A percentile compares a stretch with the other conserved stretches of the same genome.
Evolutionary conservation across 2,329 filamentous ascomycete genomes (phyloP).

Genomic region (Aureobasidium leucospermi): DNA sequence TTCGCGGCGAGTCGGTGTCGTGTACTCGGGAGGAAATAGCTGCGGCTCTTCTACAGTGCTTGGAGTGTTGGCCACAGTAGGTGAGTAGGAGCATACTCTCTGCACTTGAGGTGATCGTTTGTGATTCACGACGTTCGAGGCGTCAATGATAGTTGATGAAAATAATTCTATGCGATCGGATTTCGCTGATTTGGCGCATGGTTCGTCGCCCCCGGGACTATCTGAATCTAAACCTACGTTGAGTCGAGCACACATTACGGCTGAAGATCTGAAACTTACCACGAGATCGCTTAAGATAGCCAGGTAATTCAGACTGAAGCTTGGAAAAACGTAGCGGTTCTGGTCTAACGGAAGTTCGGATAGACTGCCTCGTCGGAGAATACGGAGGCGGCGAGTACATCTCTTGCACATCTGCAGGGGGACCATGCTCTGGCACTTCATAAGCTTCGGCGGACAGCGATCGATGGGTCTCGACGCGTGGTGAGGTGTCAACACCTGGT

Average conservation of each 20-base stretch:
- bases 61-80: not conserved
- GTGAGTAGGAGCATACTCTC: not conserved
- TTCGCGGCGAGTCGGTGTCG: not conserved
- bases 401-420: not conserved
- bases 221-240: not conserved
- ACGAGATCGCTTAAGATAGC: not conserved
- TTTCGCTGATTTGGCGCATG: not conserved
- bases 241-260: not conserved
- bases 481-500: not conserved
- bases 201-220: not conserved
- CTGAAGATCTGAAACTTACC: not conserved
- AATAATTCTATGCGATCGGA: not conserved
- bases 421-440: too few species aligned
- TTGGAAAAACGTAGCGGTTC: too few species aligned
- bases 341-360: too few species aligned
- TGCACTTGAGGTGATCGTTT: not conserved
- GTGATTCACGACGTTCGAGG: not conserved
- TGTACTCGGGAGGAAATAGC: not conserved
- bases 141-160: not conserved
- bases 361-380: not conserved
- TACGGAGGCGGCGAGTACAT: not conserved
- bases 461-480: too few species aligned
- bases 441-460: too few species aligned
- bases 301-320: not conserved
- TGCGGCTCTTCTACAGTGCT: not conserved